phyloP scores from a whole-genome alignment of 2,329 filamentous ascomycete genomes.

The Stagonosporopsis vannaccii region DNA sequence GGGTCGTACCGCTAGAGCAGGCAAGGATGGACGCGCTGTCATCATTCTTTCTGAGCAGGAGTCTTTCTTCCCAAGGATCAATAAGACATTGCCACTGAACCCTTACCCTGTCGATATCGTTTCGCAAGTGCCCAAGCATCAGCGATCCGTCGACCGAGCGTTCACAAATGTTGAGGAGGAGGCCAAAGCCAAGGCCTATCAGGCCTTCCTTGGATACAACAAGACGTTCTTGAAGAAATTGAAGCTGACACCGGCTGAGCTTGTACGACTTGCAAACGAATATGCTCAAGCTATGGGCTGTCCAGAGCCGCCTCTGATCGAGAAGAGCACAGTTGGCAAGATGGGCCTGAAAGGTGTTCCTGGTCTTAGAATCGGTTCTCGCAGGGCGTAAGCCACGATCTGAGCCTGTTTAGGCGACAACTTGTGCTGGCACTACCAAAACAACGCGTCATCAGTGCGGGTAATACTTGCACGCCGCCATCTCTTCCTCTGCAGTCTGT shows the following conservation, averaged over 20 bases:
- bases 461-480: not conserved
- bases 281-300: conserved; percentile 54
- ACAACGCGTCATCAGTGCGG: not conserved
- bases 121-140: conserved; percentile 42
- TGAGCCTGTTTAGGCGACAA: conserved; percentile 13
- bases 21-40: conserved; percentile 60
- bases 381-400: conserved; percentile 17
- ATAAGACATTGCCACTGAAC: conserved; percentile 59
- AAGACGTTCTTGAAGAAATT: conserved; percentile 55
- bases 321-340: conserved; percentile 56
- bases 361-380: conserved; percentile 48
- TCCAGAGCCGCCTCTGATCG: conserved; percentile 55
- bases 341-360: conserved; percentile 57
- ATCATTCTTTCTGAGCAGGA: conserved; percentile 62
- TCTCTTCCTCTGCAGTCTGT: conserved; percentile 11
- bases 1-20: conserved; percentile 52
- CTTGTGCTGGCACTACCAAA: not conserved
- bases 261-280: conserved; percentile 55
- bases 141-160: conserved; percentile 41
- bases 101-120: conserved; percentile 56
- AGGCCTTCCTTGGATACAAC: conserved; percentile 58
- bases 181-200: conserved; percentile 55
- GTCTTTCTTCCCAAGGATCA: conserved; percentile 59
- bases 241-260: conserved; percentile 46
- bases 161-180: conserved; percentile 50